phyloP scores from a whole-genome alignment of 148 eudicot species.

The Polygonum maritimum region DNA sequence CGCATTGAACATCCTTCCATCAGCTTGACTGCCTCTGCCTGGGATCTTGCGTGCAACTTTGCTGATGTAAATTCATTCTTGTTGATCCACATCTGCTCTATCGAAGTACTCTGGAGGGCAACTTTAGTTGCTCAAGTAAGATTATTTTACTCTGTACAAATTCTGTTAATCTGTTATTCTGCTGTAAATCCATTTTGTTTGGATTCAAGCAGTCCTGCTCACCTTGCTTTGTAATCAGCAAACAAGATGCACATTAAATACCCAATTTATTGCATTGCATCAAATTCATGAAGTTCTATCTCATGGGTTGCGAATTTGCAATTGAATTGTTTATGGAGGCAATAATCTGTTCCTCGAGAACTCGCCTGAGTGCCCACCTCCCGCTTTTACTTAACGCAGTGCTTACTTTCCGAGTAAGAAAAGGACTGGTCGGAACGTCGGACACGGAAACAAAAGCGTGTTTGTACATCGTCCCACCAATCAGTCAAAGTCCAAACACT shows the following conservation, averaged over 20 bases:
- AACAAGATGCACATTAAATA: background rate
- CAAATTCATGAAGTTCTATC: background rate
- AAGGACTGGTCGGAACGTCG: too few relatives aligned
- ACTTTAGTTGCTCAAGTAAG: background rate
- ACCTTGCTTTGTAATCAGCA: background rate
- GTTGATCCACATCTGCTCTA: background rate
- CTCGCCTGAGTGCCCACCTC: too few relatives aligned
- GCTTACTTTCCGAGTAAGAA: too few relatives aligned
- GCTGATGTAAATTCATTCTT: background rate
- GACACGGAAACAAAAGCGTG: background rate
- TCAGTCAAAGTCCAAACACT: background rate
- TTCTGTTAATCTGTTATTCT: background rate
- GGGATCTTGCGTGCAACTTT: background rate
- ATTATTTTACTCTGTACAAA: background rate
- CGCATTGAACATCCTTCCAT: slow-evolving; percentile 84
- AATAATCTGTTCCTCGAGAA: background rate
- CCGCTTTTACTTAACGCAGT: too few relatives aligned
- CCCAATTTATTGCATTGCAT: background rate
- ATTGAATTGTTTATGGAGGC: background rate
- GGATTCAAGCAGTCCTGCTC: background rate
- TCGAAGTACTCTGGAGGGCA: background rate
- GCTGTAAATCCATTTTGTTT: background rate
- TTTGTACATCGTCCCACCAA: slow-evolving; percentile 1
- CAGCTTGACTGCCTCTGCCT: slow-evolving; percentile 28
- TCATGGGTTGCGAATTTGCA: background rate